Conservation (phyloP, 768 basidiomycete species). For the Tulasnella sp. region DNA sequence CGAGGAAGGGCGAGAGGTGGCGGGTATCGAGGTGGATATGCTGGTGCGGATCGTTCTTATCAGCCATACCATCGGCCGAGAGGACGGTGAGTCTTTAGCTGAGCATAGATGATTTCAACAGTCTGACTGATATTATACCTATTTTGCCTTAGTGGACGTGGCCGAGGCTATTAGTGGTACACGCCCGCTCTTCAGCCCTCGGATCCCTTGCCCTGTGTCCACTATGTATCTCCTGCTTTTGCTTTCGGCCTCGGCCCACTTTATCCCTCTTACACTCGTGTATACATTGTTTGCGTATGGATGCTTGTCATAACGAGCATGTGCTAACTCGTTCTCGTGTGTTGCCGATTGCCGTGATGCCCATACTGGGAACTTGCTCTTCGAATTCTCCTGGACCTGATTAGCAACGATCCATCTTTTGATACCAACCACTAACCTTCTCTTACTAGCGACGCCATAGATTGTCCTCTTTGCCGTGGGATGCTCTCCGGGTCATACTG, state of each 20-base stretch:
- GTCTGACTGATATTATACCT: not conserved
- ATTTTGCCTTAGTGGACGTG: conserved; percentile 3
- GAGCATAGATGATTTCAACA: not conserved
- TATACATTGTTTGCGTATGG: not conserved
- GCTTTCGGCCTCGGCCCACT: not conserved
- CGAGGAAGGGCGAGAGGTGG: conserved; percentile 45
- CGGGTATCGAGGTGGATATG: conserved; percentile 50
- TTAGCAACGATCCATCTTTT: too few relatives aligned
- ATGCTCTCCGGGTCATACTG: too few relatives aligned
- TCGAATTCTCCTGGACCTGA: too few relatives aligned
- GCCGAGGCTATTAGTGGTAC: not conserved
- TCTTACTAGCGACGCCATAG: too few relatives aligned
- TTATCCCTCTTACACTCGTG: not conserved
- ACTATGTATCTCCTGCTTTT: too few relatives aligned
- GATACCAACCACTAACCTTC: too few relatives aligned
- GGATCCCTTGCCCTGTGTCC: not conserved
- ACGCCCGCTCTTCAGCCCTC: not conserved
- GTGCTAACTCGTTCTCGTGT: too few relatives aligned
- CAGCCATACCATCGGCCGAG: conserved; percentile 54
- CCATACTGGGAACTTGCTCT: too few relatives aligned
- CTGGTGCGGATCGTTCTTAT: conserved; percentile 42
- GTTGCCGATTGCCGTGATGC: too few relatives aligned
- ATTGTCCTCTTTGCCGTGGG: too few relatives aligned
- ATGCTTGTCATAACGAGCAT: too few relatives aligned
- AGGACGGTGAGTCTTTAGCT: conserved; percentile 48